These are phyloP conservation scores for Rhinocladiella similis DNA, from an alignment of 2,329 filamentous ascomycete genomes.

Conservation along the genomic window DNA sequence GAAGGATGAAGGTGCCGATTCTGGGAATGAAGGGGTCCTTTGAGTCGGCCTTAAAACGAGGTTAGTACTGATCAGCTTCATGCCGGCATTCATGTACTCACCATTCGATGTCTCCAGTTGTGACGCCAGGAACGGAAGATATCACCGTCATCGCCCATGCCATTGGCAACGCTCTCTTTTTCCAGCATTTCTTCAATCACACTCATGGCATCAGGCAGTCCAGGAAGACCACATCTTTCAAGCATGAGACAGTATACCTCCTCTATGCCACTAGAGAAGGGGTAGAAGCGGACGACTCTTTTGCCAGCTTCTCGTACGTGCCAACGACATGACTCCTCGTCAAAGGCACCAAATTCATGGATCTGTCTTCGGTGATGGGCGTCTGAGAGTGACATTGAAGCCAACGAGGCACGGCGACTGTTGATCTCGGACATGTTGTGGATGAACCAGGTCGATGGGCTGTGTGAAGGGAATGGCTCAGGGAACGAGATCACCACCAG, in stretches of 20 bases:
- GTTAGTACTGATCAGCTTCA: conserved; percentile 1
- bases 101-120: conserved; percentile 31
- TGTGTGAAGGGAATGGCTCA: too few species aligned
- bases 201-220: conserved; percentile 28
- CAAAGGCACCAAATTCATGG: conserved; percentile 26
- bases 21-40: conserved; percentile 28
- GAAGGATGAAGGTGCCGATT: conserved; percentile 25
- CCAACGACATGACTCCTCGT: conserved; percentile 32
- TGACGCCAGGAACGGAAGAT: conserved; percentile 32
- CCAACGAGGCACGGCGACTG: conserved; percentile 7
- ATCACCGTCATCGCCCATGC: conserved; percentile 31
- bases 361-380: conserved; percentile 7
- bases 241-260: conserved; percentile 30
- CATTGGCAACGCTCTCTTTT: conserved; percentile 25
- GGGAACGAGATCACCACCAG: too few species aligned
- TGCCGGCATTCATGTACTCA: conserved; percentile 10
- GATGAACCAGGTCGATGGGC: neutral
- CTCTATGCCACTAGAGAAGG: conserved; percentile 32
- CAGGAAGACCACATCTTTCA: conserved; percentile 26
- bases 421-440: conserved; percentile 13
- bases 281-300: conserved; percentile 28
- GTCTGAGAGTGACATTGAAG: neutral
- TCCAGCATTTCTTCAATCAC: conserved; percentile 32
- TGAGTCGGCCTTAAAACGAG: conserved; percentile 20
- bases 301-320: conserved; percentile 30